phyloP scores from a whole-genome alignment of 148 eudicot genomes.

The Spergularia marina region DNA sequence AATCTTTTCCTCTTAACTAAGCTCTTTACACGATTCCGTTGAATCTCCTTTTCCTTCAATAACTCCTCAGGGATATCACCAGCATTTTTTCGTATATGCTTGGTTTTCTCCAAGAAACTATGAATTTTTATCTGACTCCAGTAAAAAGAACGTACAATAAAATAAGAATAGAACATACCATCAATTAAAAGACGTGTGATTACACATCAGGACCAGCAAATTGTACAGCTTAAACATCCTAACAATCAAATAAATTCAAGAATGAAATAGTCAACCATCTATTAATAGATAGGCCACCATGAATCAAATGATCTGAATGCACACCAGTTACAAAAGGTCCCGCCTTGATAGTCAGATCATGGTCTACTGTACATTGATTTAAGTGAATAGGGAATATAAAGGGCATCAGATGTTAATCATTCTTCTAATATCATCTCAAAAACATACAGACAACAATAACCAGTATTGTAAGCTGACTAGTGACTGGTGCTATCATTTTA shows the following conservation, averaged over 20 bases:
- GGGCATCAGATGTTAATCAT: too few species aligned
- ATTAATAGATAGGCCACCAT: not conserved
- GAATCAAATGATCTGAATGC: too few species aligned
- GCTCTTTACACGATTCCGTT: slow-evolving; percentile 69
- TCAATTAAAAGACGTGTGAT: not conserved
- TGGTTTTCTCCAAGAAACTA: slow-evolving; percentile 70
- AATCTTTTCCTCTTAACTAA: slow-evolving; percentile 61
- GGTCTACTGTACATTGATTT: too few species aligned
- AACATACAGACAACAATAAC: too few species aligned
- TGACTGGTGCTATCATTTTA: too few species aligned
- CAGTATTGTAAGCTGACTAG: too few species aligned
- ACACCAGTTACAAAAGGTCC: too few species aligned
- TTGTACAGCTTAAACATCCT: not conserved
- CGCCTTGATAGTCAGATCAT: too few species aligned
- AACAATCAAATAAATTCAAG: not conserved
- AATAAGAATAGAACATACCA: not conserved
- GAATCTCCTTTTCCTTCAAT: slow-evolving; percentile 48
- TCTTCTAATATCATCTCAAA: too few species aligned
- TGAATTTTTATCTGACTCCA: slow-evolving; percentile 65
- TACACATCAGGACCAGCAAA: not conserved
- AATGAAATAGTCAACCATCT: not conserved
- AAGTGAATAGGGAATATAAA: too few species aligned
- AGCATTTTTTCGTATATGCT: slow-evolving; percentile 41
- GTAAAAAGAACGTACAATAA: slow-evolving; percentile 7
- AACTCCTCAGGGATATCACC: slow-evolving; percentile 43